Evolutionary conservation across 1,139 yeast species (phyloP), one percentile per base, ranked within the genome.

Genomic region (Blastobotrys persicus): DNA sequence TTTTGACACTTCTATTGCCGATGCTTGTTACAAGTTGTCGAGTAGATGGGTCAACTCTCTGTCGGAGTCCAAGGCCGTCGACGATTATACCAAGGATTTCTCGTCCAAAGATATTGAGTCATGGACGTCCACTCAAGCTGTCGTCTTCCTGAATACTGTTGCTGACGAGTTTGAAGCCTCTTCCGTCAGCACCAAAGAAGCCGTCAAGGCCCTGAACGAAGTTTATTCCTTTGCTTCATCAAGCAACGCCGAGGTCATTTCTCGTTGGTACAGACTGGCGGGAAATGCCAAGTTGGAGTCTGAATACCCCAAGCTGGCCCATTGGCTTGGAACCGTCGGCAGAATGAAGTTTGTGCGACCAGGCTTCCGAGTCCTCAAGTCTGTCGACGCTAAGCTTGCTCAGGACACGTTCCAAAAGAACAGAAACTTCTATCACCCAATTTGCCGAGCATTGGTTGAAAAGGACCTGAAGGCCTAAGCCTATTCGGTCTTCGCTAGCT

Each of bases 321-420:
- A 80, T 48, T 89, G 96, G 95, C 74, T 89, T 50, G 95, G 94
- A 6, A 83, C 92, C 2, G 94, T 88, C 23, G 97, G 97, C 18
- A 79, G 97, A 73, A 89, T 89, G 96, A 89, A 89, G 73, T 89
- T 83, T 65, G 96, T 88, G 35, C 79, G 96, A 66, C 96, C 96
- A 20, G 89, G 95, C 1, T 88, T 79, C 70, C 76, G 80, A 35
- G 70, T 81, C 54, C 73, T 89, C 54, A 77, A 81, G 63, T 63
- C 71, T 18, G 91, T 84, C 20, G 86, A 87, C 64, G 80, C 78
- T 46, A 70, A 75, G 11, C 71, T 83, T 58, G 96, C 96, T 0
- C 61, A 83, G 18, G 65, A 65, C 2, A 86, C 88, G 16, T 89
- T 86, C 70, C 71, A 70, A 42, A 75, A 75, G 63, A 77, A 75